These are phyloP conservation scores for Choiromyces venosus DNA, from an alignment of 495 filamentous ascomycete species.

Conservation along the genomic window DNA sequence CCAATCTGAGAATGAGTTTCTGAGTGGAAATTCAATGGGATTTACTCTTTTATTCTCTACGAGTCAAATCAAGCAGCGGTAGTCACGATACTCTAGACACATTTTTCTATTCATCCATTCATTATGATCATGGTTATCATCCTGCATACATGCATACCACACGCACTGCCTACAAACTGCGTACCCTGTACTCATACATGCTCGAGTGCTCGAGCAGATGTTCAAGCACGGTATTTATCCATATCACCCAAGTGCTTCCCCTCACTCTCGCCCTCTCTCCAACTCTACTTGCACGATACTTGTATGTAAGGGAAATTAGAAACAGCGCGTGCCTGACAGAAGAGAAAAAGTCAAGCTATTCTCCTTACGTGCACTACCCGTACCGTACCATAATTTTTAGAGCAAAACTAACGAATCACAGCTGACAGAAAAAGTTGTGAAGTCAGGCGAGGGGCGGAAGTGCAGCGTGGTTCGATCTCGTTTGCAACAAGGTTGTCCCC, in stretches of 20 bases:
- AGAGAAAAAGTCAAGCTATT: background rate
- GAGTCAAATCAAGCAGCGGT: background rate
- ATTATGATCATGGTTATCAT: background rate
- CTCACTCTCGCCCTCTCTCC: background rate
- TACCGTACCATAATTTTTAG: background rate
- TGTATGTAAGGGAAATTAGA: background rate
- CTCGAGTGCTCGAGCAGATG: background rate
- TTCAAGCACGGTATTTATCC: background rate
- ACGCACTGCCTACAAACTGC: background rate
- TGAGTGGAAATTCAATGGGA: background rate
- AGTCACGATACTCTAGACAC: background rate
- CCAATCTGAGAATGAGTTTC: background rate
- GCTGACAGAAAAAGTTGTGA: slow-evolving; percentile 3
- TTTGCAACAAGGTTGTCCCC: background rate
- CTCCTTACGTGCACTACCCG: background rate
- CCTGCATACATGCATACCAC: background rate
- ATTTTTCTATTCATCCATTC: background rate
- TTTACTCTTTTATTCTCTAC: background rate
- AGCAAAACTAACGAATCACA: background rate
- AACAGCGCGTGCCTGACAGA: slow-evolving; percentile 3
- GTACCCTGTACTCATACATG: background rate
- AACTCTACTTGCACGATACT: background rate
- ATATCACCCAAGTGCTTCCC: background rate
- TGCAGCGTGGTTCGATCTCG: slow-evolving; percentile 18
- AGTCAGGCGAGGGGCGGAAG: slow-evolving; percentile 16